Evolutionary conservation across 768 basidiomycete genomes (phyloP).

Genomic region (Mycena haematopus): DNA sequence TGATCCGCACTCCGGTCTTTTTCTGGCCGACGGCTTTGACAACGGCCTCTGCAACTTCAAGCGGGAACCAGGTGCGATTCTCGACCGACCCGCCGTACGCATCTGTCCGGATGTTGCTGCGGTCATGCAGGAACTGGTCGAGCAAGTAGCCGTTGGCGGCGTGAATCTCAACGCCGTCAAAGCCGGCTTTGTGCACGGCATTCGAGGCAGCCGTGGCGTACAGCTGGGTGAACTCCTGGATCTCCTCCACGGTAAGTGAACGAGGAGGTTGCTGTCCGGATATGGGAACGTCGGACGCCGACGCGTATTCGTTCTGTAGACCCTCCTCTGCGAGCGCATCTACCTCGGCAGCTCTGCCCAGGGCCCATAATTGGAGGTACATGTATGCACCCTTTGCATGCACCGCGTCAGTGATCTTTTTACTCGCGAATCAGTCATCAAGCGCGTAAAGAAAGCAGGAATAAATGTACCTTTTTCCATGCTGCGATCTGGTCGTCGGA

Average conservation of each 20-base stretch:
- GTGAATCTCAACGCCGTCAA: neutral
- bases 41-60: neutral
- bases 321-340: neutral
- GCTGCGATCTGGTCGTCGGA: neutral
- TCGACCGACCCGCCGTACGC: neutral
- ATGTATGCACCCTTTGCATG: neutral
- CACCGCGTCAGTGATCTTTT: neutral
- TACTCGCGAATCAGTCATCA: neutral
- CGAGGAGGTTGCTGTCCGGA: neutral
- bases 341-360: neutral
- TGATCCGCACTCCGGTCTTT: slow-evolving; percentile 49
- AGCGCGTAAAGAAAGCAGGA: neutral
- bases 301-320: neutral
- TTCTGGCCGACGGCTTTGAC: slow-evolving; percentile 31
- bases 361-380: neutral
- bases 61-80: neutral
- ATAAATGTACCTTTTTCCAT: neutral
- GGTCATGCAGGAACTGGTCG: slow-evolving; percentile 22
- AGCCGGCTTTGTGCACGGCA: neutral
- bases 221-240: neutral
- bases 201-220: neutral
- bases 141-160: slow-evolving; percentile 35
- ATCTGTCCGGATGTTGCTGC: neutral
- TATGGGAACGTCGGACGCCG: neutral
- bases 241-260: neutral